phyloP scores from a whole-genome alignment of 2,329 filamentous ascomycete genomes.

The Claviceps arundinis region DNA sequence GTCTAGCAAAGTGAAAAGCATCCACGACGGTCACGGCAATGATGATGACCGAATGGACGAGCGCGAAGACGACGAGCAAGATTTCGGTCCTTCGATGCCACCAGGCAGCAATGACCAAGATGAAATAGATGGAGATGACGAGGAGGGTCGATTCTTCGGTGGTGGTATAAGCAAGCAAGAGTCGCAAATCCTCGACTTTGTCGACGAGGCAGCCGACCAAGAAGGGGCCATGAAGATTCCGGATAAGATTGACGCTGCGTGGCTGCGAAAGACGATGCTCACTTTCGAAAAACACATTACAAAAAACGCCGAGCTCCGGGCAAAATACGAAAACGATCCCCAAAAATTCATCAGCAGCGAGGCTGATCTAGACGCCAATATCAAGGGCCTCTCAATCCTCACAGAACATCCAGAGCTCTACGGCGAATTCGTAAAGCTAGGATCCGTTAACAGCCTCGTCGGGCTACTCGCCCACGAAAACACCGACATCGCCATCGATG shows the following conservation, averaged over 20 bases:
- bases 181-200: conserved; percentile 72
- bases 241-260: conserved; percentile 70
- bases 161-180: conserved; percentile 75
- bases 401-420: conserved; percentile 80
- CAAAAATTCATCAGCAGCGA: conserved; percentile 75
- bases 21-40: conserved; percentile 32
- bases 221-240: conserved; percentile 23
- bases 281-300: conserved; percentile 84
- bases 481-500: conserved; percentile 87
- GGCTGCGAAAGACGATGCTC: conserved; percentile 69
- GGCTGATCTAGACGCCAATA: conserved; percentile 77
- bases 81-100: conserved; percentile 30
- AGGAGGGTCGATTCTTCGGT: conserved; percentile 92
- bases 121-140: conserved; percentile 53
- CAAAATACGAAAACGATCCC: conserved; percentile 69
- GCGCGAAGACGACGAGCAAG: conserved; percentile 33
- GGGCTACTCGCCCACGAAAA: conserved; percentile 86
- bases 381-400: conserved; percentile 76
- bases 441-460: conserved; percentile 61
- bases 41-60: conserved; percentile 25
- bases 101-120: conserved; percentile 37
- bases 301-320: conserved; percentile 80
- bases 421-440: conserved; percentile 62
- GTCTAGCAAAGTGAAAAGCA: conserved; percentile 35
- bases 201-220: conserved; percentile 42